Evolutionary conservation across 106 monocot genomes (phyloP).

Genomic region (Dendrobium officinale): DNA sequence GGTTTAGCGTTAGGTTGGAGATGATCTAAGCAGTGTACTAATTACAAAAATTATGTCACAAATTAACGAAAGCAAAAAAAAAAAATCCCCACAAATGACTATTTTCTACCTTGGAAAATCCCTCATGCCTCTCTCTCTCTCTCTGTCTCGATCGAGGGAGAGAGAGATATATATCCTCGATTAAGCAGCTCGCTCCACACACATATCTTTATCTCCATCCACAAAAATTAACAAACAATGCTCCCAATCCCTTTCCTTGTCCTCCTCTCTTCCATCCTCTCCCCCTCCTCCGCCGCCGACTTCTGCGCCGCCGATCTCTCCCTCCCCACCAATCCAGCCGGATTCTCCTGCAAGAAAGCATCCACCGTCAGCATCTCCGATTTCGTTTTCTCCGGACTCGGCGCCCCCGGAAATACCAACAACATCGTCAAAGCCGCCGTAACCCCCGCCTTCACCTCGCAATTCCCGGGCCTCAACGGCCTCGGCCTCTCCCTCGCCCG

Average conservation of each 20-base stretch:
- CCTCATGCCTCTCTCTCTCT: no score
- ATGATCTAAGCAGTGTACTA: no score
- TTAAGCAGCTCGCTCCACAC: no score
- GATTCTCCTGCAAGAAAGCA: conserved; percentile 52
- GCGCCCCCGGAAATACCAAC: conserved; percentile 37
- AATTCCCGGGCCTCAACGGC: conserved; percentile 29
- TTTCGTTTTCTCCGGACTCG: conserved; percentile 57
- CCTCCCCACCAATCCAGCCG: conserved; percentile 32
- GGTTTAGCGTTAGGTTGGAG: no score
- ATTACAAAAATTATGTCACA: no score
- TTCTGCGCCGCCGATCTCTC: conserved; percentile 71
- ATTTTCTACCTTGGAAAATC: no score
- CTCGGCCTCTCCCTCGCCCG: conserved; percentile 79
- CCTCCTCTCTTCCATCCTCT: conserved; percentile 35
- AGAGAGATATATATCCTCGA: no score
- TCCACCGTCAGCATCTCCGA: conserved; percentile 30
- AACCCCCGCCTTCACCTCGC: conserved; percentile 44
- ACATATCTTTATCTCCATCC: no score
- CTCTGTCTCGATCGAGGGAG: no score
- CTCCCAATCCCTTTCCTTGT: conserved; percentile 4
- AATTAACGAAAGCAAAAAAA: no score
- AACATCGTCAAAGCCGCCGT: conserved; percentile 27
- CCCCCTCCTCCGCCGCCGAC: conserved; percentile 32
- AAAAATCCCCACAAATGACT: no score
- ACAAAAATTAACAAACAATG: no score